Percentiles rank a stretch among this genome's conserved stretches.
Evolutionary conservation across 2,329 filamentous ascomycete species (phyloP).

Genomic region (Verticillium isaacii): DNA sequence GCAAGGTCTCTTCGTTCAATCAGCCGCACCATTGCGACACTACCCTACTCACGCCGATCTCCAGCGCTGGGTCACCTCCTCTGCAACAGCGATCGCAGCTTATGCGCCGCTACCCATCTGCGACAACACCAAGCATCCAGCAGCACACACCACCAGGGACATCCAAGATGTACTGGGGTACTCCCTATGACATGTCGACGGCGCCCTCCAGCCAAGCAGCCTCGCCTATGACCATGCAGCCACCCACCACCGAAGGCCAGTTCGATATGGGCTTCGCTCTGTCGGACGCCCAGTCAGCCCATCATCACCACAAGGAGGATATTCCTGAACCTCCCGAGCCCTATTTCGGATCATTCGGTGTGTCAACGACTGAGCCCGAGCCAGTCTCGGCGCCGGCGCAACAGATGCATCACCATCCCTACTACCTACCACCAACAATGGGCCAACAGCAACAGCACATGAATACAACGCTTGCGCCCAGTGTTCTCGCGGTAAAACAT

Average conservation of each 20-base stretch:
- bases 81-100: conserved; percentile 38
- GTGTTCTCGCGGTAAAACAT: not conserved
- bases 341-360: conserved; percentile 30
- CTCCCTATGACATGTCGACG: conserved; percentile 34
- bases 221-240: conserved; percentile 40
- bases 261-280: conserved; percentile 32
- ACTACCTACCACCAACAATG: not conserved
- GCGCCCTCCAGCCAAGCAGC: conserved; percentile 35
- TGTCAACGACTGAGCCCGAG: conserved; percentile 17
- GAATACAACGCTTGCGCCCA: conserved; percentile 1
- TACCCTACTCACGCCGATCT: conserved; percentile 46
- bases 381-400: not conserved
- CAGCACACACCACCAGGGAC: conserved; percentile 41
- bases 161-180: conserved; percentile 40
- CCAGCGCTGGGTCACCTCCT: conserved; percentile 42
- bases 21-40: conserved; percentile 31
- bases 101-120: conserved; percentile 33
- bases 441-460: not conserved
- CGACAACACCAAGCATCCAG: conserved; percentile 30
- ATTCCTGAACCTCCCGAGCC: conserved; percentile 30
- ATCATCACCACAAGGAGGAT: conserved; percentile 20
- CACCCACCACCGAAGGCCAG: conserved; percentile 27
- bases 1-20: conserved; percentile 26
- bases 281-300: conserved; percentile 25
- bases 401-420: conserved; percentile 15